Percentiles rank a stretch among this genome's conserved stretches.
These are phyloP conservation scores for Aristolochia contorta DNA, from an alignment of 164 flowering plant genomes.

Conservation along the genomic window DNA sequence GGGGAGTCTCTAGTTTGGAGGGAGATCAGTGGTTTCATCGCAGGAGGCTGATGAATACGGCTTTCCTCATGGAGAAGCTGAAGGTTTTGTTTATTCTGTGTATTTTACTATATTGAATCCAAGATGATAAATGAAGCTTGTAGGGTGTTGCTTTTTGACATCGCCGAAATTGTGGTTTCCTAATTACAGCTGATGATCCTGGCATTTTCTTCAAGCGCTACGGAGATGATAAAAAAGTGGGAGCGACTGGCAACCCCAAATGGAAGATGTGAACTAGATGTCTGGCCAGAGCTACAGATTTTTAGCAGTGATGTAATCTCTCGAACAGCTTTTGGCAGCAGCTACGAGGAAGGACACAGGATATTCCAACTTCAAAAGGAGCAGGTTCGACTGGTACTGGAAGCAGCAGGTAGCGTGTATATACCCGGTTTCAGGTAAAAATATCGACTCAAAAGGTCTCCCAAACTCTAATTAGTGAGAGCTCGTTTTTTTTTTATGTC, in stretches of 20 bases:
- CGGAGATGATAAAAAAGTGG: conserved; percentile 14
- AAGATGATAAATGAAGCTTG: no score
- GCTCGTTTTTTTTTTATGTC: background rate
- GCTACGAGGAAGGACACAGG: conserved; percentile 14
- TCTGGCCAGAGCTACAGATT: conserved; percentile 13
- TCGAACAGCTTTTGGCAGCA: conserved; percentile 19
- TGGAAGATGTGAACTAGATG: conserved; percentile 15
- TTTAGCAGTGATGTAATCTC: conserved; percentile 12
- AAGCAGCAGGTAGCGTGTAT: conserved; percentile 7
- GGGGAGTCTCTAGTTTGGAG: conserved; percentile 2
- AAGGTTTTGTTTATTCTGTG: conserved; percentile 14
- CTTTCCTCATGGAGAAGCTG: conserved; percentile 11
- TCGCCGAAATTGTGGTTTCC: background rate
- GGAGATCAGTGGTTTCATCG: conserved; percentile 11
- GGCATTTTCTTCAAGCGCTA: conserved; percentile 12
- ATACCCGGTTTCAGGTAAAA: conserved; percentile 33
- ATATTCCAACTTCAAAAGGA: conserved; percentile 21
- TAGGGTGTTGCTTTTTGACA: no score
- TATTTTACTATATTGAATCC: no score
- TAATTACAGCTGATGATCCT: conserved; percentile 17
- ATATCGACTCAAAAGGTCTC: background rate
- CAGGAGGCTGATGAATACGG: conserved; percentile 10
- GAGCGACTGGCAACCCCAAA: conserved; percentile 4
- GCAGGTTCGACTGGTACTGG: conserved; percentile 7
- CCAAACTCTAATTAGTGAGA: background rate